A percentile compares a stretch with the other conserved stretches of the same genome.
Evolutionary conservation across 148 eudicot species (phyloP).

Genomic region (Rhododendron simsii): DNA sequence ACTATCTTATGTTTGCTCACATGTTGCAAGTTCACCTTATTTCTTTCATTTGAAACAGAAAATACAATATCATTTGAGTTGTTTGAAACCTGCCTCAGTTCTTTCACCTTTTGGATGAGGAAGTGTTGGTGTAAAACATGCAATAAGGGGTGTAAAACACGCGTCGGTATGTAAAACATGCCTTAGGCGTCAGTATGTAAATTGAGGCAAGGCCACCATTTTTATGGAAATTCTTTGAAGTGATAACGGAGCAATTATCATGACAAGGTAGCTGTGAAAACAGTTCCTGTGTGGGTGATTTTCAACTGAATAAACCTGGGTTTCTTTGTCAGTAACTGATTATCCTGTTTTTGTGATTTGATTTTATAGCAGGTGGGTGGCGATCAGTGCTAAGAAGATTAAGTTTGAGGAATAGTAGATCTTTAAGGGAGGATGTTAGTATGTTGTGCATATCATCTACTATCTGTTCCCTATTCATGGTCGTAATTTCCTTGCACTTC

Average conservation of each 20-base stretch:
- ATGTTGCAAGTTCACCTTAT: constrained; percentile 75
- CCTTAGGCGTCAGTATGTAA: too few species aligned
- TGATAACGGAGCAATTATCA: background rate
- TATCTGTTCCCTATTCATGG: background rate
- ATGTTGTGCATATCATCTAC: background rate
- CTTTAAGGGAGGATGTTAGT: constrained; percentile 1
- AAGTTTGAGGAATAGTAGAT: constrained; percentile 30
- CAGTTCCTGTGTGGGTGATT: background rate
- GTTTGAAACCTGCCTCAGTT: background rate
- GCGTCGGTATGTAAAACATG: too few species aligned
- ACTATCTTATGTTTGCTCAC: constrained; percentile 80
- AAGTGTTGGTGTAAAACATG: background rate
- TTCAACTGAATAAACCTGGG: background rate
- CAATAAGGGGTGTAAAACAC: background rate
- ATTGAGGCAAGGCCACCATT: background rate
- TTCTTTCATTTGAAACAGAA: constrained; percentile 55
- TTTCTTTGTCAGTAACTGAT: background rate
- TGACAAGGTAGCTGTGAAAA: background rate
- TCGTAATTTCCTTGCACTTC: background rate
- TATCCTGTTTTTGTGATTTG: background rate
- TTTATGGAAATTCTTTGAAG: background rate
- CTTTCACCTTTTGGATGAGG: background rate
- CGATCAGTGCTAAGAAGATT: constrained; percentile 39
- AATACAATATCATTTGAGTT: background rate
- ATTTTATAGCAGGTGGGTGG: constrained; percentile 28